phyloP scores from a whole-genome alignment of 2,329 filamentous ascomycete species.

The Penicillium sp. region DNA sequence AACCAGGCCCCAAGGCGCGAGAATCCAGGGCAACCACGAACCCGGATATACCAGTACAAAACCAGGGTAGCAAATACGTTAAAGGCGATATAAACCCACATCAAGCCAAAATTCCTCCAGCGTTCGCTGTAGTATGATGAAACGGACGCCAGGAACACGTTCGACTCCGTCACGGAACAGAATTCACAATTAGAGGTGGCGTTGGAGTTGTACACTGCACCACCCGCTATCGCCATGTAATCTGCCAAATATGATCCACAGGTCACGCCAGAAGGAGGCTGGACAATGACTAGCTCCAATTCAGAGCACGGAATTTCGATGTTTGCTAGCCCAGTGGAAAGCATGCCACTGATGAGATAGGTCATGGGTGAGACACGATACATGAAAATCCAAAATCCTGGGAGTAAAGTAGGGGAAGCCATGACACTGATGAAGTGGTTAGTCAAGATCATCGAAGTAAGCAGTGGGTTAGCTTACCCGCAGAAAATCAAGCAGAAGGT shows the following conservation, averaged over 20 bases:
- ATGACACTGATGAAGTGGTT: background rate
- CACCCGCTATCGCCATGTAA: background rate
- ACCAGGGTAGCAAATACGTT: background rate
- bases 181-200: background rate
- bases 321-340: background rate
- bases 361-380: constrained; percentile 5
- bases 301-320: background rate
- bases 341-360: constrained; percentile 6
- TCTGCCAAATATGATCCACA: background rate
- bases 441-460: background rate
- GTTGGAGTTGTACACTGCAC: background rate
- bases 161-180: background rate
- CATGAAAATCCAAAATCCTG: constrained; percentile 12
- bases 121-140: background rate
- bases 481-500: background rate
- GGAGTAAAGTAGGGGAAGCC: background rate
- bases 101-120: background rate
- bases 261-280: background rate
- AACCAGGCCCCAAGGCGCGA: background rate
- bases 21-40: background rate
- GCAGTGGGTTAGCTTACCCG: background rate
- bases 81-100: background rate
- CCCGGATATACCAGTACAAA: background rate
- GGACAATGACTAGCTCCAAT: background rate
- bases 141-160: background rate